Evolutionary conservation across 1,284 basidiomycete genomes (phyloP).

Genomic region (Leccinum variabile): DNA sequence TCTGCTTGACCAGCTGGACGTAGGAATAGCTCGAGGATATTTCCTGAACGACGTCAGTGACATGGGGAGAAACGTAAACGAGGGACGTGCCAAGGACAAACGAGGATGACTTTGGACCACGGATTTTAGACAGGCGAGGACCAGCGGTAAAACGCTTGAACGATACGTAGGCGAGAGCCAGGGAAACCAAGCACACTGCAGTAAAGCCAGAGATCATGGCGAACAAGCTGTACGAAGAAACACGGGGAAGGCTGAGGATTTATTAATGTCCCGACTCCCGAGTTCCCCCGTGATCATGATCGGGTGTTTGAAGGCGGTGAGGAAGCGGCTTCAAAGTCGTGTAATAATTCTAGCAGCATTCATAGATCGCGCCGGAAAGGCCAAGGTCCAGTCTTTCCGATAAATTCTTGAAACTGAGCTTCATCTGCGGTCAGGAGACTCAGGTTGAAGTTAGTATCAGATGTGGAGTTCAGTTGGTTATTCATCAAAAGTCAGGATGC

Average conservation of each 20-base stretch:
- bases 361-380: too few relatives aligned
- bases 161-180: slow-evolving; percentile 14
- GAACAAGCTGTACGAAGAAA: background rate
- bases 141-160: slow-evolving; percentile 9
- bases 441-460: too few relatives aligned
- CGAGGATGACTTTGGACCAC: slow-evolving; percentile 34
- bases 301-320: background rate
- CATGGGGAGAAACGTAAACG: background rate
- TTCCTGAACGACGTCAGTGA: slow-evolving; percentile 19
- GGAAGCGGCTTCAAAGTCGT: too few relatives aligned
- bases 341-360: too few relatives aligned
- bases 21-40: slow-evolving; percentile 27
- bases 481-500: too few relatives aligned
- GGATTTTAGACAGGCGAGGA: slow-evolving; percentile 27
- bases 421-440: too few relatives aligned
- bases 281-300: background rate
- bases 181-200: slow-evolving; percentile 4
- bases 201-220: slow-evolving; percentile 14
- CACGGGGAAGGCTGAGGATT: slow-evolving; percentile 1
- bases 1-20: slow-evolving; percentile 26
- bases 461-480: too few relatives aligned
- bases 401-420: too few relatives aligned
- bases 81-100: slow-evolving; percentile 33
- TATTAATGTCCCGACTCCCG: background rate
- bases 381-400: too few relatives aligned